phyloP scores from a whole-genome alignment of 345 rosid genomes.

The Gossypium bickii region DNA sequence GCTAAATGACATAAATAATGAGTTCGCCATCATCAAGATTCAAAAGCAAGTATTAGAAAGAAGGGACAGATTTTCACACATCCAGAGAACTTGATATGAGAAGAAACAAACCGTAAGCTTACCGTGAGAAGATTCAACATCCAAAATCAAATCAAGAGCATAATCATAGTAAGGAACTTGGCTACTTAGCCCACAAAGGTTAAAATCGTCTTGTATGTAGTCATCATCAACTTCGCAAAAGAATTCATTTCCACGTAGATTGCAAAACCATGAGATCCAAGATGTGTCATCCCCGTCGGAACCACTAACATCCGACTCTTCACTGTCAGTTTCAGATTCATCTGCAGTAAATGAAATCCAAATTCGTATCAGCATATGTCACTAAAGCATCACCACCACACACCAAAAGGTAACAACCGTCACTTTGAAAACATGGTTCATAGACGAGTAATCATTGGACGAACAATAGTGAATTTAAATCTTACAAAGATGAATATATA shows the following conservation, averaged over 20 bases:
- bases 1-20: background rate
- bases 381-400: background rate
- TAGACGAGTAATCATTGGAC: background rate
- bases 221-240: constrained; percentile 99
- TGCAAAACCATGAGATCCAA: constrained; percentile 99
- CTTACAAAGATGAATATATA: background rate
- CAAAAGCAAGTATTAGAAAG: background rate
- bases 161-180: constrained; percentile 98
- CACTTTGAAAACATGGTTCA: background rate
- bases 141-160: constrained; percentile 95
- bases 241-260: constrained; percentile 91
- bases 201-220: constrained; percentile 95
- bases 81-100: constrained; percentile 51
- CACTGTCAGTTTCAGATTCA: constrained; percentile 93
- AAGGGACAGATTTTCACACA: background rate
- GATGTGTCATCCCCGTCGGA: constrained; percentile 97
- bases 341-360: constrained; percentile 32
- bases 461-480: background rate
- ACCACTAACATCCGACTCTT: constrained; percentile 94
- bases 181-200: constrained; percentile 88
- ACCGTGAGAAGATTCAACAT: constrained; percentile 94
- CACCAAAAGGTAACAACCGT: background rate
- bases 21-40: background rate
- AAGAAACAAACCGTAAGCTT: constrained; percentile 41
- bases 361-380: background rate